Evolutionary conservation across 2,329 filamentous ascomycete species (phyloP), one percentile per base, ranked within the genome.

Genomic region (Curvularia hawaiiensis): DNA sequence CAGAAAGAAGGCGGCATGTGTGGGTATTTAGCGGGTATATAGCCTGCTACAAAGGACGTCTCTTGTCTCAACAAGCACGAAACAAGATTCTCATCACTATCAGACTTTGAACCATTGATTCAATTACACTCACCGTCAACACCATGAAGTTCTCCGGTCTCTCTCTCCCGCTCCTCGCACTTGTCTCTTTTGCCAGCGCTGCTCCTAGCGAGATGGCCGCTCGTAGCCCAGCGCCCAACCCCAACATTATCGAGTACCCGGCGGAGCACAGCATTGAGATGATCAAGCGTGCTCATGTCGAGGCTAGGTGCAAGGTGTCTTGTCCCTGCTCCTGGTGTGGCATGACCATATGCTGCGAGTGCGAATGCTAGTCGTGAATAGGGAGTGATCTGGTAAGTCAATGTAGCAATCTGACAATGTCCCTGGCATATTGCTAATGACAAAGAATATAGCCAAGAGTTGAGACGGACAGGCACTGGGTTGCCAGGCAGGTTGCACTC

Each of bases 271-370:
- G 50, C 30, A 18, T 58, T 22, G 51, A 50, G 10, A 58, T 58
- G 51, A 31, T 54, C 45, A 58, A 58, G 46, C 51, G 51, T 22
- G 51, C 46, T 18, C 51, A 50, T 30, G 4, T 54, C 2, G 56
- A 54, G 26, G 51, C 51, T 41, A 31, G 33, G 39, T 54, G 56
- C 51, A 35, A 58, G n/a, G 3, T 28, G 33, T 33, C 38, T n/a
- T 55, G 41, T 41, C 56, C 56, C 45, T 58, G 56, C 39, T 47
- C 20, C 40, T 54, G 49, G 49, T 57, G 49, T 26, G 54, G 54
- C 28, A 57, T 52, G 54, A 57, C 50, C 2, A 33, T 57, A n/a
- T 57, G 54, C 50, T 57, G 54, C 50, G 4, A 57, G 54, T 57
- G 54, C 38, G 14, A 52, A 10, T 52, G 54, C 43, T 53, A 56